Percentiles rank a stretch among this genome's conserved stretches.
These are phyloP conservation scores for Aspergillus thermomutatus DNA, from an alignment of 2,329 filamentous ascomycete genomes.

Conservation along the genomic window DNA sequence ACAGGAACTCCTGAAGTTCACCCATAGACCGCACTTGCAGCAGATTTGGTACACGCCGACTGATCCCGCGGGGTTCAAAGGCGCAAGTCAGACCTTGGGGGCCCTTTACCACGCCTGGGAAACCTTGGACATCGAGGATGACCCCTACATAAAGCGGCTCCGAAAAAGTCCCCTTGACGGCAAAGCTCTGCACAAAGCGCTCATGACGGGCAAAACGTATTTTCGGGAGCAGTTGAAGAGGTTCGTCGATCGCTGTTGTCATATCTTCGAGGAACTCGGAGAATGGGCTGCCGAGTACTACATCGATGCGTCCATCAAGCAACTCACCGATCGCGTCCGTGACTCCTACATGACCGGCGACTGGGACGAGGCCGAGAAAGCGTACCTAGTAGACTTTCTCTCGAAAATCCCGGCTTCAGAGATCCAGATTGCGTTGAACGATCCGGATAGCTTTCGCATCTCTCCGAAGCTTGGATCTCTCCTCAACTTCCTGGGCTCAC, in stretches of 20 bases:
- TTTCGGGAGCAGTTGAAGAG: conserved; percentile 54
- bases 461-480: conserved; percentile 60
- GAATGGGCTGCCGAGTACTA: conserved; percentile 68
- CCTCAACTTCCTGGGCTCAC: conserved; percentile 49
- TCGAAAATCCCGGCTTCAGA: conserved; percentile 20
- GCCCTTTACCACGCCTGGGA: conserved; percentile 43
- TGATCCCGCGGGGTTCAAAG: background rate
- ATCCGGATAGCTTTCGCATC: conserved; percentile 25
- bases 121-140: conserved; percentile 55
- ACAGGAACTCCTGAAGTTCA: conserved; percentile 64
- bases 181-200: conserved; percentile 23
- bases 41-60: conserved; percentile 20
- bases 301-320: conserved; percentile 50
- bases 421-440: conserved; percentile 2
- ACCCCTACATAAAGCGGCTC: conserved; percentile 58
- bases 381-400: conserved; percentile 51
- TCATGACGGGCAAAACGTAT: conserved; percentile 33
- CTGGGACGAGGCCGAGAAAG: conserved; percentile 51
- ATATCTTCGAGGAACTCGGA: conserved; percentile 59
- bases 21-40: conserved; percentile 58
- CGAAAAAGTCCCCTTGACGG: conserved; percentile 35
- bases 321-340: conserved; percentile 21
- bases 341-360: conserved; percentile 35
- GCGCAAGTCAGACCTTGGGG: conserved; percentile 33
- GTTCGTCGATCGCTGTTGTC: conserved; percentile 50